Evolutionary conservation across 106 monocot genomes (phyloP), one percentile per base, ranked within the genome.

Genomic region (Dendrobium officinale): DNA sequence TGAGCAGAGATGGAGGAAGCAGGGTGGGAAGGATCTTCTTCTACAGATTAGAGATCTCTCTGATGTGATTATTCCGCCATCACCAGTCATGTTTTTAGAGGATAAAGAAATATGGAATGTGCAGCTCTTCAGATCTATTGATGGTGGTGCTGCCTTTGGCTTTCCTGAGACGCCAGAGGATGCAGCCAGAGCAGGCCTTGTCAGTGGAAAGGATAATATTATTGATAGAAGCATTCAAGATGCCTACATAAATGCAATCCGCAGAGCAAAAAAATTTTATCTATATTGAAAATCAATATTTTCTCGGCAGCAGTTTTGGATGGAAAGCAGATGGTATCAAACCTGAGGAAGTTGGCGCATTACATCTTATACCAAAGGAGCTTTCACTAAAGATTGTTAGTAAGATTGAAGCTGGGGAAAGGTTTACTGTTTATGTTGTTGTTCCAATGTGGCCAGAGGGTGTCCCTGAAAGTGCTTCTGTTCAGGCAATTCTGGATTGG

Each of bases 401-500:
- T 31, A 90, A 90, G 80, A 87, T 90, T 68, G 80, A 83, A 78
- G 84, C 87, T 11, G 87, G 85, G 37, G 89, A 90, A 64, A 31
- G 85, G 16, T 90, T 87, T 79, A 75, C 82, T 3, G 87, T 87
- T 11, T 90, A 90, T 70, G 85, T 90, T 43, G 86, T 90, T 11
- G 80, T 85, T 41, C 89, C 89, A 1, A 90, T 90, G 89, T 90
- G 89, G 89, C 89, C 89, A 0, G 83, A 83, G 29, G 83, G 83
- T 27, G 73, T 83, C 43, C 89, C 87, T 17, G 87, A 87, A 43
- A 81, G 83, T 51, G 87, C 37, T 33, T 85, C 89, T 18, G 87
- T 90, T 73, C 87, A 90, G 77, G 87, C 87, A 7, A 90, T 87
- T 33, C 67, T 90, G 19, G 82, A 85, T 78, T 90, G 89, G 89